Evolutionary conservation across 176 grass and related monocot genomes (phyloP).

Genomic region (Carex littledalei): DNA sequence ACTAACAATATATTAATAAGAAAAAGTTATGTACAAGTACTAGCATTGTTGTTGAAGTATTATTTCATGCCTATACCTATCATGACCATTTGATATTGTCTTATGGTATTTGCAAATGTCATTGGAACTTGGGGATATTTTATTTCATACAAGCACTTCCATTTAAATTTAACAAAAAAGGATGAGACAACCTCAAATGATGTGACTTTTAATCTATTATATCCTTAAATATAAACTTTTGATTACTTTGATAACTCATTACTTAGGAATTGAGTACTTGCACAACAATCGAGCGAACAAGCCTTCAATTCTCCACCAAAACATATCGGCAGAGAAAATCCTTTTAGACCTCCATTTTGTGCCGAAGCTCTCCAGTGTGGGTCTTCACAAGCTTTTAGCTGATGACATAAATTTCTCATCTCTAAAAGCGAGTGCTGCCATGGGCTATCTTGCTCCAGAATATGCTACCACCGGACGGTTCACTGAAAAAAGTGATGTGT

Average conservation of each 20-base stretch:
- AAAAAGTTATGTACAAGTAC: too few species aligned
- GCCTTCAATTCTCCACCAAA: slow-evolving; percentile 77
- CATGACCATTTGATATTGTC: neutral
- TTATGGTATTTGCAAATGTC: neutral
- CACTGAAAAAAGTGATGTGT: slow-evolving; percentile 94
- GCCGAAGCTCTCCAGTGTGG: slow-evolving; percentile 43
- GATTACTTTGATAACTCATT: slow-evolving; percentile 9
- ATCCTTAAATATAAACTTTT: neutral
- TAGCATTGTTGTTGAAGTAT: neutral
- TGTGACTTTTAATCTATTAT: neutral
- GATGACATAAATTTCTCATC: slow-evolving; percentile 85
- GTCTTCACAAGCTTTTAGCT: slow-evolving; percentile 80
- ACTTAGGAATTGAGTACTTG: slow-evolving; percentile 73
- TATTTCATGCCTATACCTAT: neutral
- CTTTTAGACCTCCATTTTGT: slow-evolving; percentile 67
- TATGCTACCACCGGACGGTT: slow-evolving; percentile 65
- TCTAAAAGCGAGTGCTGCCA: slow-evolving; percentile 81
- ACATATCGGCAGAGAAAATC: slow-evolving; percentile 81
- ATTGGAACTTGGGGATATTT: neutral
- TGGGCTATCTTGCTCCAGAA: slow-evolving; percentile 83
- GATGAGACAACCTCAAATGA: slow-evolving; percentile 8
- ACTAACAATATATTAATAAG: too few species aligned
- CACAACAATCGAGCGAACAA: slow-evolving; percentile 63
- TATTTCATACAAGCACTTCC: neutral
- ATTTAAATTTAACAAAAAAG: neutral